Conservation (phyloP, 2,329 filamentous ascomycete species). For the Parafenestella ontariensis region DNA sequence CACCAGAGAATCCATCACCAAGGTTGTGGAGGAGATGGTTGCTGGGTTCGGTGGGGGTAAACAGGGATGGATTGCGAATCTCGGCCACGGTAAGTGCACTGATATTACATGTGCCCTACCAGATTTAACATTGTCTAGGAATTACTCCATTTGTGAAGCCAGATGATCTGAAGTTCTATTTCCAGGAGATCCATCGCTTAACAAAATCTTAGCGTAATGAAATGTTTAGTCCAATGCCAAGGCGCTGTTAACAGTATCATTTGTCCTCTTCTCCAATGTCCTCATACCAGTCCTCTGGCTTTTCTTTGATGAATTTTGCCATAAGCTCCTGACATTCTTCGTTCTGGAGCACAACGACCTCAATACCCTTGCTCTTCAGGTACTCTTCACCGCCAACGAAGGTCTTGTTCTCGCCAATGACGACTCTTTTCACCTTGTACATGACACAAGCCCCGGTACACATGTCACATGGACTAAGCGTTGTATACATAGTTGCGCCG, state of each 20-base stretch:
- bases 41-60: slow-evolving; percentile 82
- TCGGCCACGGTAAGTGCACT: slow-evolving; percentile 80
- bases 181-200: slow-evolving; percentile 79
- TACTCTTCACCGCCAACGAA: slow-evolving; percentile 78
- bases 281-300: slow-evolving; percentile 72
- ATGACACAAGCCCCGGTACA: slow-evolving; percentile 79
- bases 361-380: slow-evolving; percentile 70
- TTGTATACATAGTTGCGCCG: slow-evolving; percentile 83
- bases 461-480: slow-evolving; percentile 81
- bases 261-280: slow-evolving; percentile 44
- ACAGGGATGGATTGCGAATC: slow-evolving; percentile 95
- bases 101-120: neutral
- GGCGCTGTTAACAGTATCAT: neutral
- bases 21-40: slow-evolving; percentile 84
- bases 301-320: slow-evolving; percentile 74
- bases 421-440: slow-evolving; percentile 76
- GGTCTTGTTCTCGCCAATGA: slow-evolving; percentile 77
- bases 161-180: slow-evolving; percentile 91
- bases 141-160: slow-evolving; percentile 96
- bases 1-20: slow-evolving; percentile 78
- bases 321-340: slow-evolving; percentile 72
- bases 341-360: slow-evolving; percentile 74
- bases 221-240: neutral
- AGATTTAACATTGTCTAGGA: slow-evolving; percentile 59
- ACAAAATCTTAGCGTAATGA: slow-evolving; percentile 23